phyloP scores from a whole-genome alignment of 139 green algal species.

The Chlorella sorokiniana region DNA sequence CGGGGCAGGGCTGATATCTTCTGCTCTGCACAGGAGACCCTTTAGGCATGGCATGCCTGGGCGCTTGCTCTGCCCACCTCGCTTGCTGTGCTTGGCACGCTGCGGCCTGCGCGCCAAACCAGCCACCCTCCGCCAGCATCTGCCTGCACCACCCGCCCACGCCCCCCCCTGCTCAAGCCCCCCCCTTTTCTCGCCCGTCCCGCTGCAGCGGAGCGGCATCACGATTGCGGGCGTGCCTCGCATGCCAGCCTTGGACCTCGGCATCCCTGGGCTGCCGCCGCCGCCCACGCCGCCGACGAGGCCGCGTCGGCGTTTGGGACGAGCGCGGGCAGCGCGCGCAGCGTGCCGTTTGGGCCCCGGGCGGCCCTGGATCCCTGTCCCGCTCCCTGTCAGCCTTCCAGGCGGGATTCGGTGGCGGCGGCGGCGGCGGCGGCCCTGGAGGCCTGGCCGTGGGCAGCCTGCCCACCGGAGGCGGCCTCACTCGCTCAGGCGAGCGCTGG shows the following conservation, averaged over 20 bases:
- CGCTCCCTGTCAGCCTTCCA: conserved; percentile 7
- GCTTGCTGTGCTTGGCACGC: too few species aligned
- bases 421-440: not conserved
- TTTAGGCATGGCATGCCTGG: too few species aligned
- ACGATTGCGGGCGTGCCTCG: not conserved
- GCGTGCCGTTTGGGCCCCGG: too few species aligned
- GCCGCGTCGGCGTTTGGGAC: too few species aligned
- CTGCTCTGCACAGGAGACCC: too few species aligned
- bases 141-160: too few species aligned
- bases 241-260: not conserved
- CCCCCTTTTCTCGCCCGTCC: not conserved
- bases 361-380: not conserved
- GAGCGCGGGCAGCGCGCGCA: too few species aligned
- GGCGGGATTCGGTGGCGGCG: not conserved
- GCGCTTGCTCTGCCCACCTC: too few species aligned
- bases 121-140: too few species aligned
- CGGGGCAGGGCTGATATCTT: too few species aligned
- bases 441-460: not conserved
- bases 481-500: not conserved
- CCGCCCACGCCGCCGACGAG: too few species aligned
- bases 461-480: not conserved
- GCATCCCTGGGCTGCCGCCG: conserved; percentile 3
- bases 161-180: not conserved
- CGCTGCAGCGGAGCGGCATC: conserved; percentile 19
- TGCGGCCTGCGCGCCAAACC: too few species aligned